A percentile compares a stretch with the other conserved stretches of the same genome.
Evolutionary conservation across 1,284 basidiomycete genomes (phyloP).

Genomic region (Rhodotorula sp.): DNA sequence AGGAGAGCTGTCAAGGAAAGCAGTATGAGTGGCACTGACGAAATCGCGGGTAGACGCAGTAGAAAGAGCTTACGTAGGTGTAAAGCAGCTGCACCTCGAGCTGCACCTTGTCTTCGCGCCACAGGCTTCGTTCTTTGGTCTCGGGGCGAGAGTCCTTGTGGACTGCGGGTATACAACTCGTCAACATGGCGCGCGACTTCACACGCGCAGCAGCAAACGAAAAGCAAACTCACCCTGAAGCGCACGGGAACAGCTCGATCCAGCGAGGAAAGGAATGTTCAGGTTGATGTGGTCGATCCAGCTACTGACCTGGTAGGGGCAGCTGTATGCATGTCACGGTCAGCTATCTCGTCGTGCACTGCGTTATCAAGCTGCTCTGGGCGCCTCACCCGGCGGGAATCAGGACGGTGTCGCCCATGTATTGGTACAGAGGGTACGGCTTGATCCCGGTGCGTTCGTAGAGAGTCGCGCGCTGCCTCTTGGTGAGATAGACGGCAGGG

Average conservation of each 20-base stretch:
- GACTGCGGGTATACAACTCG: not conserved
- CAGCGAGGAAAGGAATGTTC: conserved; percentile 85
- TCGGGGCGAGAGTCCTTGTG: conserved; percentile 51
- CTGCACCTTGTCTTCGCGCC: conserved; percentile 93
- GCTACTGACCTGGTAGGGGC: conserved; percentile 65
- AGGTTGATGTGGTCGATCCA: conserved; percentile 91
- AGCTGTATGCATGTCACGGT: conserved; percentile 46
- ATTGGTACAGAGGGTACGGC: conserved; percentile 82
- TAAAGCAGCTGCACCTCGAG: conserved; percentile 57
- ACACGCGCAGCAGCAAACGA: not conserved
- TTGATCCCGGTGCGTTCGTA: conserved; percentile 66
- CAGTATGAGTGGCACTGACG: too few species aligned
- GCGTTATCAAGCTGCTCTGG: too few species aligned
- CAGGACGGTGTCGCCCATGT: conserved; percentile 86
- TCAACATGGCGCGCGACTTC: not conserved
- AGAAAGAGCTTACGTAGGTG: conserved; percentile 25
- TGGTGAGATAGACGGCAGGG: conserved; percentile 81
- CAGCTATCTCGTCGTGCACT: too few species aligned
- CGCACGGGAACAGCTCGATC: conserved; percentile 41
- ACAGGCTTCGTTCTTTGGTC: conserved; percentile 72
- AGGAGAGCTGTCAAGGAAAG: not conserved
- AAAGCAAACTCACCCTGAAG: not conserved
- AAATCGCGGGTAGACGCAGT: not conserved
- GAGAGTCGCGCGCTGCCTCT: conserved; percentile 65
- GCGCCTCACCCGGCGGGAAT: conserved; percentile 88